Evolutionary conservation across 2,329 filamentous ascomycete genomes (phyloP), one percentile per base, ranked within the genome.

Genomic region (Pseudofabraea citricarpa): DNA sequence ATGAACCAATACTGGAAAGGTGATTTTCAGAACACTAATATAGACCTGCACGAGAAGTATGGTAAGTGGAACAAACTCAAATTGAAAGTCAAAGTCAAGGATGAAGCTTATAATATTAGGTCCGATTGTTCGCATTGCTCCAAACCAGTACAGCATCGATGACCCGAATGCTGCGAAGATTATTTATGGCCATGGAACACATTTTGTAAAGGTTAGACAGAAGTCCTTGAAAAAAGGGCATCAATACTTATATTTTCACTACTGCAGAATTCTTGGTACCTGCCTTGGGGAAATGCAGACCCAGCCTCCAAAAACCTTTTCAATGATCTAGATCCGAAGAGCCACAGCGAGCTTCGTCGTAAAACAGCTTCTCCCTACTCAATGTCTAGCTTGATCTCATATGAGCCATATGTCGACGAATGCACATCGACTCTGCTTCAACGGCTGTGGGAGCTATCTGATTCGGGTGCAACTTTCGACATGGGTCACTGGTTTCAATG

Each of bases 331-430:
- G 50, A 66, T 47, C 53, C 63, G 7, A 58, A 56, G 26, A 49
- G 57, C 21, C 68, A 72, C 40, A 59, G 65, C 49, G 42, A 56
- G n/a, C 51, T 45, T 29, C 42, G 69, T 13, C 65, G 66, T 29
- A 55, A 59, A n/a, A 69, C 68, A 41, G 62, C 70, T n/a, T 55
- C 56, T 2, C 51, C 70, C 1, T 74, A 72, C 46, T 66, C 66
- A 3, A 69, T 74, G 65, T 68, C 63, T 18, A 65, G 65, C 7
- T 50, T 74, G 7, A 56, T 72, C 2, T 59, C 62, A 31, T 74
- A 72, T 40, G 71, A 75, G 50, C 52, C 59, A 1, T 72, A 68
- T 41, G 70, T 72, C 2, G 65, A 75, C 46, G 56, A 66, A 8
- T 72, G 69, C 43, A 59, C 64, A 2, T 62, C 67, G 16, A 46